These are phyloP conservation scores for Parachaetomium inaequale DNA, from an alignment of 495 filamentous ascomycete species.

Conservation along the genomic window DNA sequence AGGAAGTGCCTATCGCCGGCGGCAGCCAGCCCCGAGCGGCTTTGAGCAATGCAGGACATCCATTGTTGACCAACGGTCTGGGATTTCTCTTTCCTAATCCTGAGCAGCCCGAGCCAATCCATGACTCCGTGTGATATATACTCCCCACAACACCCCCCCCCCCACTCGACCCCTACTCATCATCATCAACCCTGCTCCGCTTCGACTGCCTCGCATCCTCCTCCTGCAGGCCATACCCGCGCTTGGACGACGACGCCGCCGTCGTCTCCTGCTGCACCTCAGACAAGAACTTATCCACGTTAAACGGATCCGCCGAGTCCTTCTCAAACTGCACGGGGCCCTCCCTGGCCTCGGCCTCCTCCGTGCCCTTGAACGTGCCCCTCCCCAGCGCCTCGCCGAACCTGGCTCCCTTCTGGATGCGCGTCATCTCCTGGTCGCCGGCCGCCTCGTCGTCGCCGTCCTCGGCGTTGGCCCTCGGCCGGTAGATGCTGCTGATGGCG, in stretches of 20 bases:
- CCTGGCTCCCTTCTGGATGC: constrained; percentile 74
- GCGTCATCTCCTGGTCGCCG: constrained; percentile 76
- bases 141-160: neutral
- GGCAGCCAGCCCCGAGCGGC: too few species aligned
- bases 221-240: constrained; percentile 84
- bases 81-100: neutral
- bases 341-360: constrained; percentile 78
- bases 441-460: constrained; percentile 73
- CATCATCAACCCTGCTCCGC: constrained; percentile 75
- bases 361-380: constrained; percentile 86
- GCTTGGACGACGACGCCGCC: constrained; percentile 50
- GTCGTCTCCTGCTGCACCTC: constrained; percentile 60
- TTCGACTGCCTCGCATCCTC: constrained; percentile 66
- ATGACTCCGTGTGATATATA: neutral
- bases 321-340: constrained; percentile 99
- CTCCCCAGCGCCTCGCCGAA: constrained; percentile 82
- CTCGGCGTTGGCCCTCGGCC: constrained; percentile 69
- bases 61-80: neutral
- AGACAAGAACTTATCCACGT: constrained; percentile 86
- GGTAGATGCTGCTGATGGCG: constrained; percentile 91
- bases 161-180: constrained; percentile 36
- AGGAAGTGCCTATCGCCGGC: too few species aligned
- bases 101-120: neutral
- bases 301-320: constrained; percentile 81
- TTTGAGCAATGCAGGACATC: neutral